phyloP scores from a whole-genome alignment of 371 early-diverging fungal species.

The Rhizopus stolonifer region DNA sequence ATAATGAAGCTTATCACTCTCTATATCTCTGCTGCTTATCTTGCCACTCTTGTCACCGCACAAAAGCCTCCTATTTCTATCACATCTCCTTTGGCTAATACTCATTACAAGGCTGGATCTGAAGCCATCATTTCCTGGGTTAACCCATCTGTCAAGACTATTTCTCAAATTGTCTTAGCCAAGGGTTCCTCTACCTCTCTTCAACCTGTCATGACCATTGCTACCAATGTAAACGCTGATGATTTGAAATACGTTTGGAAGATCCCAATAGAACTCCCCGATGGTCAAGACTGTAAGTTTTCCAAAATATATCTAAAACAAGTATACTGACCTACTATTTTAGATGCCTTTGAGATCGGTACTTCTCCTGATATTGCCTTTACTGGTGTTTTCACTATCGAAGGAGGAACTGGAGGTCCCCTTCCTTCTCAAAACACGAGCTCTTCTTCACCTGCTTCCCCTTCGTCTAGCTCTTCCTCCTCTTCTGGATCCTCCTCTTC shows the following conservation, averaged over 20 bases:
- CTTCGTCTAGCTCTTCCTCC: neutral
- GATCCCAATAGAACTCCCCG: slow-evolving; percentile 29
- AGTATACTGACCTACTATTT: neutral
- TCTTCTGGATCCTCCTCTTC: neutral
- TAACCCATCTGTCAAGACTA: slow-evolving; percentile 23
- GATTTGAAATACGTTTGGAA: slow-evolving; percentile 32
- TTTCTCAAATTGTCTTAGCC: slow-evolving; percentile 33
- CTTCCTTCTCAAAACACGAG: slow-evolving; percentile 8
- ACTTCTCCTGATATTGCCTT: slow-evolving; percentile 51
- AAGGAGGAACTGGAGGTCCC: slow-evolving; percentile 30
- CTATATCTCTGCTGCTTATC: slow-evolving; percentile 20
- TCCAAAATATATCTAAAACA: neutral
- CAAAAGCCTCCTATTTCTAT: slow-evolving; percentile 29
- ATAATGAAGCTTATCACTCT: slow-evolving; percentile 26
- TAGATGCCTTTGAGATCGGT: slow-evolving; percentile 53
- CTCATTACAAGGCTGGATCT: slow-evolving; percentile 25
- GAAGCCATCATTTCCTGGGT: slow-evolving; percentile 35
- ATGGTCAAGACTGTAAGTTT: slow-evolving; percentile 35
- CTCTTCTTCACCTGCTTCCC: slow-evolving; percentile 8
- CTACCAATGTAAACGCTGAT: slow-evolving; percentile 29
- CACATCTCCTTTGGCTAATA: slow-evolving; percentile 36
- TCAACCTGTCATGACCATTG: slow-evolving; percentile 27
- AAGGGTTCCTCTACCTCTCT: slow-evolving; percentile 34
- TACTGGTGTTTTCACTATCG: slow-evolving; percentile 49
- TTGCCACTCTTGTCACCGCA: slow-evolving; percentile 21